Evolutionary conservation across 441 rosid genomes (phyloP), one percentile per base, ranked within the genome.

Genomic region (Mallotus japonicus): DNA sequence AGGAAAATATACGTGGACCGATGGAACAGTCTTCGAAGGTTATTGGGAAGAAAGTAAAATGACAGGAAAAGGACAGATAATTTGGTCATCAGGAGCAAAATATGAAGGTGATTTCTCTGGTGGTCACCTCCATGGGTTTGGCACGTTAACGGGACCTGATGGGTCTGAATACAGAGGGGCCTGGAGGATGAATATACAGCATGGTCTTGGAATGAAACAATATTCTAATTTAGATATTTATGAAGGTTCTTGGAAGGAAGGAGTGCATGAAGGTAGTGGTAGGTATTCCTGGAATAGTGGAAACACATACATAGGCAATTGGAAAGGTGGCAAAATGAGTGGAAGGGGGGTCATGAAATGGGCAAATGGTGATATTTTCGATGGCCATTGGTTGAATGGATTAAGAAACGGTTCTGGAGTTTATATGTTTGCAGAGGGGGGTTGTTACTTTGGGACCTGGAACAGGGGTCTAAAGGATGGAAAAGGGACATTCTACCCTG

Each of bases 271-370:
- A 81, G 98, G 97, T 7, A 80, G 86, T 54, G 98, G 99, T 58
- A 84, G 83, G 66, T 95, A 91, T 79, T 84, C 81, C 75, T 95
- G 99, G 98, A 86, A 62, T 65, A 86, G 73, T 59, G 98, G 98
- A 24, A 91, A 93, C 70, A 82, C 81, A 19, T 95, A 91, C 60
- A 78, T 85, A 46, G 98, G 99, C 74, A 87, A 80, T 55, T 95
- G 98, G 98, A 95, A 87, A 85, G 84, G 73, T 37, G 94, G 99
- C 72, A 85, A 78, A 84, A 89, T 95, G 97, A 80, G 81, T 75
- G 99, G 98, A 10, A 86, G 90, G 86, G 99, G 99, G 62, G 85
- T 90, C 66, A 93, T 95, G 97, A 89, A 87, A 79, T 95, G 99
- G 99, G 85, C 34, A 44, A 90, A 86, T 61, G 95, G 99, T 54